Evolutionary conservation across 257 asterid species (phyloP).

Genomic region (Avicennia marina): DNA sequence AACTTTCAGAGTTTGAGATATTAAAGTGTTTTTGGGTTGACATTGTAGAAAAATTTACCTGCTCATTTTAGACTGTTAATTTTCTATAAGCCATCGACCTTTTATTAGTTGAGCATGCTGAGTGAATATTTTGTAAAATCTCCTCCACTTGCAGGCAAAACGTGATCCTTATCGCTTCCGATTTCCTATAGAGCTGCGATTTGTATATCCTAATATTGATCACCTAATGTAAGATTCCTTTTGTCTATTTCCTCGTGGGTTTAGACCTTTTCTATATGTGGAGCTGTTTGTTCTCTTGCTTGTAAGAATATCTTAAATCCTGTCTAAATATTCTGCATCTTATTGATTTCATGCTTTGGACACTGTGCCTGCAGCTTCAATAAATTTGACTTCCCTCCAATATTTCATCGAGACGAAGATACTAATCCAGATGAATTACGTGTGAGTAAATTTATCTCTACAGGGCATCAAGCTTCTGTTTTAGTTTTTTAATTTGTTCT

Average conservation of each 20-base stretch:
- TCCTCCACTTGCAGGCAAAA: conserved; percentile 73
- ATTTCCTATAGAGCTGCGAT: conserved; percentile 93
- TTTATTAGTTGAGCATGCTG: too few species aligned
- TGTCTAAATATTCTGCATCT: conserved; percentile 15
- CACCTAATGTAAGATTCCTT: conserved; percentile 66
- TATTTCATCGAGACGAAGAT: conserved; percentile 83
- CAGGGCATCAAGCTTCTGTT: conserved; percentile 4
- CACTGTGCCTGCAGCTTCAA: conserved; percentile 69
- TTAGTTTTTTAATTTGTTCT: neutral
- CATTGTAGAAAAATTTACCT: too few species aligned
- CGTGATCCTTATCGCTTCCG: conserved; percentile 92
- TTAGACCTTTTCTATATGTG: neutral
- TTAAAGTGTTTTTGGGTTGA: too few species aligned
- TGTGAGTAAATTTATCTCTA: conserved; percentile 45
- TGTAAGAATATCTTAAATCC: too few species aligned
- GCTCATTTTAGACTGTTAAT: too few species aligned
- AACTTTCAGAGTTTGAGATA: too few species aligned
- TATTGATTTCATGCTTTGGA: conserved; percentile 18
- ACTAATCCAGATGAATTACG: conserved; percentile 87
- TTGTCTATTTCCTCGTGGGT: neutral
- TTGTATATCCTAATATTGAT: conserved; percentile 88
- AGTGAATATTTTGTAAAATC: conserved; percentile 17
- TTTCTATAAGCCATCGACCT: neutral
- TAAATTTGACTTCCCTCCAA: conserved; percentile 83
- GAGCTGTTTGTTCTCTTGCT: conserved; percentile 2